Conservation (phyloP, 768 basidiomycete genomes). For the Kondoa malvinella region DNA sequence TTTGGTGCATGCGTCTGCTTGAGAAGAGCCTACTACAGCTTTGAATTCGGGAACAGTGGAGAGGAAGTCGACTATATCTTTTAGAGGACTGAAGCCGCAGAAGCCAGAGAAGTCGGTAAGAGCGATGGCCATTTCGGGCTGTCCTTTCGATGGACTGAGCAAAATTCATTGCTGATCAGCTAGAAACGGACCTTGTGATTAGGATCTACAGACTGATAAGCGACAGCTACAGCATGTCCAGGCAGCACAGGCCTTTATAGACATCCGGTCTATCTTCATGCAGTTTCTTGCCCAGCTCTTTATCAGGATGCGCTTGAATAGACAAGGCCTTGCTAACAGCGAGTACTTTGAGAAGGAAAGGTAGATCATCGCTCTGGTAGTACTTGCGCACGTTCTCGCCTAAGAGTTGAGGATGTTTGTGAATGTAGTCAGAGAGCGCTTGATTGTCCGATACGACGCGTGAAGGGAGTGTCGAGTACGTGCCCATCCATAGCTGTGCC, state of each 20-base stretch:
- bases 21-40: slow-evolving; percentile 39
- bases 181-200: slow-evolving; percentile 55
- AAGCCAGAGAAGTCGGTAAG: slow-evolving; percentile 75
- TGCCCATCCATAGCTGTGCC: slow-evolving; percentile 92
- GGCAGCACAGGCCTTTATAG: slow-evolving; percentile 60
- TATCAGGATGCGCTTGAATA: slow-evolving; percentile 84
- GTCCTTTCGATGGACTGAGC: neutral
- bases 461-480: slow-evolving; percentile 62
- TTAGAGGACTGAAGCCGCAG: slow-evolving; percentile 79
- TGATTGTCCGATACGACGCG: slow-evolving; percentile 38
- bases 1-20: slow-evolving; percentile 39
- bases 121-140: slow-evolving; percentile 95
- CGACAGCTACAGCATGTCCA: neutral
- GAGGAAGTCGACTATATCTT: slow-evolving; percentile 52
- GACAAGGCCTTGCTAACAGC: slow-evolving; percentile 76
- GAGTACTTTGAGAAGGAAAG: slow-evolving; percentile 82
- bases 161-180: slow-evolving; percentile 2
- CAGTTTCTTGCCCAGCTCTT: slow-evolving; percentile 54
- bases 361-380: slow-evolving; percentile 57
- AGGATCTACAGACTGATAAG: slow-evolving; percentile 40
- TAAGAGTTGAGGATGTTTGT: slow-evolving; percentile 50
- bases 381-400: slow-evolving; percentile 43
- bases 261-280: slow-evolving; percentile 55
- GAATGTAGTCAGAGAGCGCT: slow-evolving; percentile 46
- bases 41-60: slow-evolving; percentile 56